phyloP scores from a whole-genome alignment of 257 asterid species.

The Solanum boliviense region DNA sequence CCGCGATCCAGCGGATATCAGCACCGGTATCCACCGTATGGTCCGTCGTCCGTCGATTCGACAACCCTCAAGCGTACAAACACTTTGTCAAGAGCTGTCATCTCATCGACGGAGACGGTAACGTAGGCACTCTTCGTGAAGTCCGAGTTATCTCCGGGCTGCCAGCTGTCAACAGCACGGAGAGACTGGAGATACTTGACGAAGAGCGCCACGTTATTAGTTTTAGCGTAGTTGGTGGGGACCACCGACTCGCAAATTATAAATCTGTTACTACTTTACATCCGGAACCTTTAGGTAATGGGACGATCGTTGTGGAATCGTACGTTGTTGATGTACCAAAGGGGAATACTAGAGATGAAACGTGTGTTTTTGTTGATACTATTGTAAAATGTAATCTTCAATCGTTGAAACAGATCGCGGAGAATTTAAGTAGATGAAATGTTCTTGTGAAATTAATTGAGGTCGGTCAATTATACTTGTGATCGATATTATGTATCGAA shows the following conservation, averaged over 20 bases:
- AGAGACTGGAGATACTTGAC: neutral
- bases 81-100: slow-evolving; percentile 7
- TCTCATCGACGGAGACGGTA: slow-evolving; percentile 1
- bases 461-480: neutral
- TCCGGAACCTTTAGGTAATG: neutral
- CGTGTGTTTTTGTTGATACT: slow-evolving; percentile 2
- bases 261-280: neutral
- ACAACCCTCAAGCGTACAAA: slow-evolving; percentile 8
- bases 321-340: slow-evolving; percentile 4
- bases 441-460: neutral
- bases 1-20: slow-evolving; percentile 3
- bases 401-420: neutral
- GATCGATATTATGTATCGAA: neutral
- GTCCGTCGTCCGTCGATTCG: slow-evolving; percentile 8
- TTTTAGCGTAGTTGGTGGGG: slow-evolving; percentile 10
- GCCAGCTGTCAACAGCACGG: slow-evolving; percentile 9
- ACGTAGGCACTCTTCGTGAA: neutral
- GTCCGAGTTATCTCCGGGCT: slow-evolving; percentile 5
- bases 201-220: slow-evolving; percentile 6
- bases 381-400: slow-evolving; percentile 10
- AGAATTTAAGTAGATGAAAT: neutral
- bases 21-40: slow-evolving; percentile 5
- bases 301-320: neutral
- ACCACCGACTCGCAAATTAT: slow-evolving; percentile 4
- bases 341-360: neutral